Base-by-base conservation (phyloP, 2,329 filamentous ascomycete genomes). In the Fusarium tupiense region DNA sequence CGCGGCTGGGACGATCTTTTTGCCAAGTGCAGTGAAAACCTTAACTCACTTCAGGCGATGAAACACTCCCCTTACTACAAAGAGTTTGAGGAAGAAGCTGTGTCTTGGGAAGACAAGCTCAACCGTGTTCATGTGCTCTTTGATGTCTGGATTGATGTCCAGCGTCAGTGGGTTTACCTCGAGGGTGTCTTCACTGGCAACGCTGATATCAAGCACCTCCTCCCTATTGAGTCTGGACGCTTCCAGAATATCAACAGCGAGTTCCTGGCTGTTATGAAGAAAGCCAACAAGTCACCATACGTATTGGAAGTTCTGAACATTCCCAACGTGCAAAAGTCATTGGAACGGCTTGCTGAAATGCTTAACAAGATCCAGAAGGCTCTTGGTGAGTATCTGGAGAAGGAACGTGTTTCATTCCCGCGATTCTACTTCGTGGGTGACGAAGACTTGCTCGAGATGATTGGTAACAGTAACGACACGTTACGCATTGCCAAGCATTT, bases 131-230 rank as follows among this genome's bases (percentile, higher is more conserved):
- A 99, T 81, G 94, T 99, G 22, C 89, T 99, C 16, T 99, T 99
- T 80, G 96, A 99, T 82, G 95, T 99, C 22, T 99, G 97, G 97
- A 99, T 99, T 78, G 97, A 99, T 84, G 97, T 99, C n/a, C 96
- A 99, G 83, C 93, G 97, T 71, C 96, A 99, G 85, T 99, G 96
- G 96, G 96, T 99, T 13, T 99, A 99, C 82, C 90, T 99, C 10
- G 97, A 99, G 84, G 96, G 96, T 75, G 96, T 99, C 40, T 99
- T 99, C 81, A 98, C 96, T 3, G 96, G 96, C 67, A 99, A 99
- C 80, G 96, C 94, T 44, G 96, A 99, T 80, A 99, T 99, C 87
- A 99, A 98, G 84, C 96, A 98, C 82, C 87, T 99, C 59, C 89
- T 99, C 29, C 97, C 97, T 9, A 95, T 98, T 72, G 96, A 99